phyloP scores from a whole-genome alignment of 768 basidiomycete species.

The Cantharellus anzutake region DNA sequence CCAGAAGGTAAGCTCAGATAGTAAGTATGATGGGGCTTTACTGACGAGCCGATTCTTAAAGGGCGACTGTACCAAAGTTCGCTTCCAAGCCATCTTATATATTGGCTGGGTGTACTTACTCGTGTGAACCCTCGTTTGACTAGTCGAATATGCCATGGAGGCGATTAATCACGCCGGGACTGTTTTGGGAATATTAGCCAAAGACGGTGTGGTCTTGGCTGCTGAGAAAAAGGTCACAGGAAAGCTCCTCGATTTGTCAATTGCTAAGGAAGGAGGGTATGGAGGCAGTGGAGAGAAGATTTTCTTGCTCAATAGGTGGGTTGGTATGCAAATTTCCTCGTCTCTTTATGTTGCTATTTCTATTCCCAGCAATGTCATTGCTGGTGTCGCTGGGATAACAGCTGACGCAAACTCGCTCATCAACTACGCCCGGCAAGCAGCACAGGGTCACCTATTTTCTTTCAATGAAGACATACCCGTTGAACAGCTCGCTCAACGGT shows the following conservation, averaged over 20 bases:
- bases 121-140: not conserved
- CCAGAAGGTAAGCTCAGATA: slow-evolving; percentile 57
- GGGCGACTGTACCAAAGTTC: slow-evolving; percentile 93
- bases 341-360: not conserved
- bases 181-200: slow-evolving; percentile 80
- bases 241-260: slow-evolving; percentile 83
- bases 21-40: slow-evolving; percentile 1
- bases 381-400: slow-evolving; percentile 87
- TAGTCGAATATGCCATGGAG: slow-evolving; percentile 99
- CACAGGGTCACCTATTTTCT: slow-evolving; percentile 68
- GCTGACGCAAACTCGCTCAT: slow-evolving; percentile 96
- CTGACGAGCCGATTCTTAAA: slow-evolving; percentile 18
- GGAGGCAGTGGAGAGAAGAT: slow-evolving; percentile 98
- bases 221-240: slow-evolving; percentile 98
- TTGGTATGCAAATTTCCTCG: not conserved
- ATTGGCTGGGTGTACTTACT: slow-evolving; percentile 5
- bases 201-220: slow-evolving; percentile 78
- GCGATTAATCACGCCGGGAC: slow-evolving; percentile 93
- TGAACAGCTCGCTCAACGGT: slow-evolving; percentile 77
- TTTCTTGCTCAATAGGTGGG: slow-evolving; percentile 65
- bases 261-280: slow-evolving; percentile 70
- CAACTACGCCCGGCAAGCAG: slow-evolving; percentile 80
- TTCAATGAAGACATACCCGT: slow-evolving; percentile 99
- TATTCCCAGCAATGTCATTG: slow-evolving; percentile 65
- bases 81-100: slow-evolving; percentile 14